Evolutionary conservation across 305 asterid genomes (phyloP).

Genomic region (Fraxinus baroniana): DNA sequence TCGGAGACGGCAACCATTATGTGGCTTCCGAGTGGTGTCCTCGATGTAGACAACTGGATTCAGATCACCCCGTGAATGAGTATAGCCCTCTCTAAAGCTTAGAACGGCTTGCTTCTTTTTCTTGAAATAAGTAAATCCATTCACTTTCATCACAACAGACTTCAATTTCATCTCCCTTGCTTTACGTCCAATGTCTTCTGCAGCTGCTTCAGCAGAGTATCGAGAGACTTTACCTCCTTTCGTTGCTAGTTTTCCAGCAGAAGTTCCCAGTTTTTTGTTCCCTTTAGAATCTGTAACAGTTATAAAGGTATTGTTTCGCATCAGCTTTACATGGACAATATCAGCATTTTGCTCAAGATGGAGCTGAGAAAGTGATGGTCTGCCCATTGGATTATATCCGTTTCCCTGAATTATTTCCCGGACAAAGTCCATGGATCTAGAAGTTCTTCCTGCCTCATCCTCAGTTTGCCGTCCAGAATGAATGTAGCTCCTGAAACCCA

Average conservation of each 20-base stretch:
- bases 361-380: slow-evolving; percentile 14
- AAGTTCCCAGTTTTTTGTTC: slow-evolving; percentile 59
- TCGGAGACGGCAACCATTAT: slow-evolving; percentile 77
- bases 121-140: slow-evolving; percentile 62
- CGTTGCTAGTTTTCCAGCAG: slow-evolving; percentile 68
- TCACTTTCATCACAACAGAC: slow-evolving; percentile 81
- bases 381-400: background rate
- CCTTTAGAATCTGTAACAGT: slow-evolving; percentile 82
- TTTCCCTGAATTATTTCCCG: slow-evolving; percentile 21
- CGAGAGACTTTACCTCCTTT: slow-evolving; percentile 62
- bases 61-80: slow-evolving; percentile 54
- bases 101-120: slow-evolving; percentile 72
- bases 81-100: slow-evolving; percentile 72
- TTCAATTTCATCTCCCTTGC: slow-evolving; percentile 59
- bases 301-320: slow-evolving; percentile 74
- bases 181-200: slow-evolving; percentile 81
- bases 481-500: background rate
- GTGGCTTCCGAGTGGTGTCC: slow-evolving; percentile 79
- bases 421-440: slow-evolving; percentile 28
- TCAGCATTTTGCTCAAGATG: slow-evolving; percentile 70
- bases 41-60: slow-evolving; percentile 72
- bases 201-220: slow-evolving; percentile 77
- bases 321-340: slow-evolving; percentile 77
- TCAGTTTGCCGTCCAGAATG: slow-evolving; percentile 48
- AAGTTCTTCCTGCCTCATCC: slow-evolving; percentile 28